Conservation (phyloP, 1,139 yeast species). For the Hansenula lynferdii region DNA sequence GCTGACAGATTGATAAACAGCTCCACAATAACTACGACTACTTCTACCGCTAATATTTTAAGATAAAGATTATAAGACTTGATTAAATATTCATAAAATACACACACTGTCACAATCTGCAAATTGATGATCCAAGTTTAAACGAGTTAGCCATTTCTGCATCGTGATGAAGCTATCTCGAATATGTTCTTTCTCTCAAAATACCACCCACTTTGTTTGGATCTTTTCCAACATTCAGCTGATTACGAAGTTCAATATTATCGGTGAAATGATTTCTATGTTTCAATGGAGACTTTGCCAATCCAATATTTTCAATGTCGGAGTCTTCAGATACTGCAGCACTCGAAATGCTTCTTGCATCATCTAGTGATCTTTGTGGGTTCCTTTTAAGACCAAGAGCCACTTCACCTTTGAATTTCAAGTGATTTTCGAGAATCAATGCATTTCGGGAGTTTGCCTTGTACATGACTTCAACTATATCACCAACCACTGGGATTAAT, state of each 20-base stretch:
- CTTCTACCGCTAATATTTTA: too few species aligned
- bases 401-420: constrained; percentile 38
- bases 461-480: constrained; percentile 59
- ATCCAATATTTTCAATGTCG: background rate
- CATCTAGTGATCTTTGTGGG: background rate
- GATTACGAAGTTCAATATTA: background rate
- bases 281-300: background rate
- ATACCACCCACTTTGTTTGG: background rate
- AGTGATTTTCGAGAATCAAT: constrained; percentile 52
- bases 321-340: background rate
- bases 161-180: background rate
- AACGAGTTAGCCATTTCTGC: background rate
- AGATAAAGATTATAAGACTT: too few species aligned
- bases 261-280: background rate
- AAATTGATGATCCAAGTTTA: too few species aligned
- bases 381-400: constrained; percentile 5
- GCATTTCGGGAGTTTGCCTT: constrained; percentile 75
- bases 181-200: constrained; percentile 1
- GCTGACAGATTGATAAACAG: too few species aligned
- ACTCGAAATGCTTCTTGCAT: background rate
- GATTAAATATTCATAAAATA: too few species aligned
- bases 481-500: constrained; percentile 71
- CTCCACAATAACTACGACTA: too few species aligned
- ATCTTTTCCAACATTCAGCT: constrained; percentile 1
- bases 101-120: too few species aligned